Evolutionary conservation across 176 grass and related monocot species (phyloP), one percentile per base, ranked within the genome.

Genomic region (Oryza meridionalis): DNA sequence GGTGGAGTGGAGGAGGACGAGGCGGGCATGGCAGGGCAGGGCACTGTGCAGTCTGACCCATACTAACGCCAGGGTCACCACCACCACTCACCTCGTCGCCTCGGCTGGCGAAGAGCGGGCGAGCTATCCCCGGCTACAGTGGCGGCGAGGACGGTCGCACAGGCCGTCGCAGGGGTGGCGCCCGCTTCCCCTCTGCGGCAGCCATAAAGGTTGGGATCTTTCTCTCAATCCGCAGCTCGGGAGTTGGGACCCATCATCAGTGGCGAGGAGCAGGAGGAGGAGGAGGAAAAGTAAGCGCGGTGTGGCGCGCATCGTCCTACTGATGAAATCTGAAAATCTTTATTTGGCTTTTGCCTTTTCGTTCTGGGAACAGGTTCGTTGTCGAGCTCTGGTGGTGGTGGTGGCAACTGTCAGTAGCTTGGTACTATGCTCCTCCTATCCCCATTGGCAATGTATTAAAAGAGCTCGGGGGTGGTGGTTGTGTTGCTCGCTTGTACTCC

Each of bases 401-500:
- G 42, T 32, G 62, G 76, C 80, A 80, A 79, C 80, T 80, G 84
- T 86, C 84, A 90, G 67, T 47, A 33, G 82, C 69, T 74, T 26
- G 70, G 77, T 85, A 84, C 77, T 81, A 16, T 31, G 68, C 35
- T 80, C 72, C 72, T 77, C 75, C 75, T 64, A 42, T 82, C 45
- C 62, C 63, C 89, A 43, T 82, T 67, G 84, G 50, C 84, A 84
- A 84, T 87, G 69, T 81, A 80, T 87, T 90, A 80, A 90, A 90
- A 90, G 64, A 63, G 35, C 76, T 45, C 16, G 42, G 32, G 45
- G 53, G 62, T 49, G 89, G 81, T 87, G 2, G 89, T 84, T 90
- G 89, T 75, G 32, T 75, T 90, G 81, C 83, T 87, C 62, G 84
- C 83, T 87, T 68, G 84, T 80, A 90, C 53, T 58, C 58, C 84